Percentiles rank a stretch among this genome's conserved stretches.
Conservation (phyloP, 768 basidiomycete species). For the Leucocoprinus birnbaumii region DNA sequence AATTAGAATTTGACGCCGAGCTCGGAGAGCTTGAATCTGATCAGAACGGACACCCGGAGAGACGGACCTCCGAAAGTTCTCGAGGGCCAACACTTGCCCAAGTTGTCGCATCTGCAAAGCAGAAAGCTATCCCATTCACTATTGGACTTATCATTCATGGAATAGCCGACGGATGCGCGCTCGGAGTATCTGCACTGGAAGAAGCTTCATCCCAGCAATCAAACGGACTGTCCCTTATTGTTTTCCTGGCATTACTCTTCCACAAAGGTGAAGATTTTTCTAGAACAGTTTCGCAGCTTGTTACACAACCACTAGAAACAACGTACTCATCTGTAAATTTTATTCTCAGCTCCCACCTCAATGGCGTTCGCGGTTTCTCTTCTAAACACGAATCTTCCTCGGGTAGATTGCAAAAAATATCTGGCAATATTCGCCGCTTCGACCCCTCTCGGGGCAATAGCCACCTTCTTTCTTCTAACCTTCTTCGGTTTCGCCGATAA, state of each 20-base stretch:
- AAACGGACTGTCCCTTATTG: constrained; percentile 66
- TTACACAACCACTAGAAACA: background rate
- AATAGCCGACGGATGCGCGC: constrained; percentile 87
- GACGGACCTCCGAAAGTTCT: constrained; percentile 1
- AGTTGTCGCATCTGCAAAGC: constrained; percentile 20
- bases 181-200: constrained; percentile 73
- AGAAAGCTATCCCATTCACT: constrained; percentile 67
- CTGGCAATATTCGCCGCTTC: constrained; percentile 78
- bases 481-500: constrained; percentile 43
- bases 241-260: constrained; percentile 87
- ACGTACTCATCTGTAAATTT: background rate
- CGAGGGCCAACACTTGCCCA: constrained; percentile 14
- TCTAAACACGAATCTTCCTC: constrained; percentile 69
- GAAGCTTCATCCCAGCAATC: constrained; percentile 26
- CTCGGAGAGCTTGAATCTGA: constrained; percentile 54
- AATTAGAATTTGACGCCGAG: constrained; percentile 60
- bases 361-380: constrained; percentile 86
- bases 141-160: constrained; percentile 87
- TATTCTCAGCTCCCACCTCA: constrained; percentile 75
- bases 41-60: constrained; percentile 24
- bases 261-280: constrained; percentile 69
- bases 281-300: background rate
- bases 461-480: constrained; percentile 69
- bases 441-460: constrained; percentile 78
- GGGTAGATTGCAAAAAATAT: constrained; percentile 67